Percentiles rank a stretch among this genome's conserved stretches.
Conservation (phyloP, 805 yeast species). For the Yamadazyma nakazawae region DNA sequence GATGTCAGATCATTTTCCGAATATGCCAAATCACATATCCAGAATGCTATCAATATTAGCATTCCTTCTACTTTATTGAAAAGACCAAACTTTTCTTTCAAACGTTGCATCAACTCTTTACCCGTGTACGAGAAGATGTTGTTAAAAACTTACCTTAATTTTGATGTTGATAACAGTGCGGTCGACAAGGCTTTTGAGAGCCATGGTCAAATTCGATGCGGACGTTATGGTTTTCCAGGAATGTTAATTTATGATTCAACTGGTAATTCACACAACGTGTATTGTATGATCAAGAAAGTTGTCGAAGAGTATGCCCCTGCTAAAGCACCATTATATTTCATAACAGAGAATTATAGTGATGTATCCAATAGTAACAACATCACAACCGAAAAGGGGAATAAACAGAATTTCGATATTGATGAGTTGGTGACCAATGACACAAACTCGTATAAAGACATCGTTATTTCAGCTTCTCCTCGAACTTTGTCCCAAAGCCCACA, state of each 20-base stretch:
- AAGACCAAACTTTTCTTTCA: slow-evolving; percentile 67
- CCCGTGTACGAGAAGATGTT: slow-evolving; percentile 49
- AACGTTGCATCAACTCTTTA: slow-evolving; percentile 58
- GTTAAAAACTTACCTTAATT: slow-evolving; percentile 23
- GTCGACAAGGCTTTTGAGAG: not conserved
- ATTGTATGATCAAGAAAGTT: slow-evolving; percentile 48
- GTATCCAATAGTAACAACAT: not conserved
- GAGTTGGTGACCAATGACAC: slow-evolving; percentile 10
- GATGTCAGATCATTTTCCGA: slow-evolving; percentile 85
- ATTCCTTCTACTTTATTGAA: slow-evolving; percentile 85
- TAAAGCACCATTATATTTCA: slow-evolving; percentile 6
- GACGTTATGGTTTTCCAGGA: slow-evolving; percentile 32
- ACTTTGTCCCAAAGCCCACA: not conserved
- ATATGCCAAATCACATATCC: slow-evolving; percentile 55
- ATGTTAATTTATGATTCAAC: slow-evolving; percentile 47
- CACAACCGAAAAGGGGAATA: slow-evolving; percentile 9
- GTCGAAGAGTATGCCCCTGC: slow-evolving; percentile 32
- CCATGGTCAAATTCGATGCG: slow-evolving; percentile 16
- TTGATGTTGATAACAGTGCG: not conserved
- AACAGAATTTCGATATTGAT: slow-evolving; percentile 11
- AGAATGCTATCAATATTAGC: slow-evolving; percentile 69
- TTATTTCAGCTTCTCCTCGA: slow-evolving; percentile 3
- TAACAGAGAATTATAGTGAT: slow-evolving; percentile 10
- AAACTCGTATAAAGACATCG: slow-evolving; percentile 6
- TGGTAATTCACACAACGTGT: slow-evolving; percentile 37